phyloP scores from a whole-genome alignment of 805 yeast genomes.

The Nakazawaea molendinolei region DNA sequence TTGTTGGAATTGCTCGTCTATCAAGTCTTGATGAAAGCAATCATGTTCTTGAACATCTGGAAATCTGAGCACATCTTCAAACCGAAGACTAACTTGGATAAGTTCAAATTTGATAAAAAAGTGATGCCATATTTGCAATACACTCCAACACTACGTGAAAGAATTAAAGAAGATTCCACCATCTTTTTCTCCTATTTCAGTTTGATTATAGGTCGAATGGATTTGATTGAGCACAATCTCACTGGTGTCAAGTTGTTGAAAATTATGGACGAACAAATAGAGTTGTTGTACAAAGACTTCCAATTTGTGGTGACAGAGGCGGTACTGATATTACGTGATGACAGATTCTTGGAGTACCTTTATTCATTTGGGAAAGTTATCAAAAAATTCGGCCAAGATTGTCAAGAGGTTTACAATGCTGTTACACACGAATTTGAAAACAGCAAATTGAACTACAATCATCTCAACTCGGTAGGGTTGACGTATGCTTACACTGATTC shows the following conservation, averaged over 20 bases:
- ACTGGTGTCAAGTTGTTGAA: conserved; percentile 65
- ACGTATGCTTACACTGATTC: conserved; percentile 1
- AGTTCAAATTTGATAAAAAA: conserved; percentile 15
- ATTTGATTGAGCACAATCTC: conserved; percentile 67
- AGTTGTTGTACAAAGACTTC: conserved; percentile 52
- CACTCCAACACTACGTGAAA: conserved; percentile 57
- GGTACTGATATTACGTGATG: neutral
- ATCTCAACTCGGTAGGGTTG: neutral
- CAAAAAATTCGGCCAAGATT: neutral
- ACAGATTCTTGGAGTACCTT: neutral
- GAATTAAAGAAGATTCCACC: conserved; percentile 58
- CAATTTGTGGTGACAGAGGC: conserved; percentile 4
- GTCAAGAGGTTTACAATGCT: neutral
- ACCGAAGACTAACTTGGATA: conserved; percentile 10
- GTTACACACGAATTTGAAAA: conserved; percentile 1
- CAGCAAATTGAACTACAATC: neutral
- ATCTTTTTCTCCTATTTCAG: conserved; percentile 55
- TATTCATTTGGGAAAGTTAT: conserved; percentile 3
- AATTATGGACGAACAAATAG: conserved; percentile 60
- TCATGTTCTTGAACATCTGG: conserved; percentile 67
- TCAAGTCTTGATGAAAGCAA: conserved; percentile 61
- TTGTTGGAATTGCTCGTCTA: conserved; percentile 56
- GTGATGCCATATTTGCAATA: conserved; percentile 37
- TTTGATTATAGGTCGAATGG: conserved; percentile 67
- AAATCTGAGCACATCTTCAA: conserved; percentile 40